Evolutionary conservation across 352 stramenopile species (phyloP).

Genomic region (Bremia lactucae): DNA sequence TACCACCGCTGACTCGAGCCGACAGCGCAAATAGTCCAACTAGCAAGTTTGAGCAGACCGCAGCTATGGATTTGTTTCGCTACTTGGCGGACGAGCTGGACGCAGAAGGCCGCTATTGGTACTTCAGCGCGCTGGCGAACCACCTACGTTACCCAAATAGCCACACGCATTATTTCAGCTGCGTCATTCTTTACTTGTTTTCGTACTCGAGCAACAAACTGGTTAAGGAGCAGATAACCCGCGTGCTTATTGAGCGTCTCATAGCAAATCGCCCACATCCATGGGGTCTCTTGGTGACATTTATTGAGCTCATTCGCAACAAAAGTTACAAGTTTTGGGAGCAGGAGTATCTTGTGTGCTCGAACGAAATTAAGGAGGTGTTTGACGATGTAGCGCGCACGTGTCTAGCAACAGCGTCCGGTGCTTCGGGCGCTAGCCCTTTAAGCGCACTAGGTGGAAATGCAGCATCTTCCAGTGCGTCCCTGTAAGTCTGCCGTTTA

Average conservation of each 20-base stretch:
- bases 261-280: slow-evolving; percentile 98
- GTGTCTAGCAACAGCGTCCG: slow-evolving; percentile 71
- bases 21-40: slow-evolving; percentile 32
- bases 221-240: slow-evolving; percentile 97
- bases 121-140: slow-evolving; percentile 97
- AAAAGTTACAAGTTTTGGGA: slow-evolving; percentile 99
- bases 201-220: slow-evolving; percentile 93
- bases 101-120: slow-evolving; percentile 93
- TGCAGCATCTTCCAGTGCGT: slow-evolving; percentile 11
- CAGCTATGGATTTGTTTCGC: slow-evolving; percentile 91
- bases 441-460: slow-evolving; percentile 20
- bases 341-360: slow-evolving; percentile 97
- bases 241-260: slow-evolving; percentile 97
- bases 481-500: too few relatives aligned
- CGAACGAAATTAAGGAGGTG: slow-evolving; percentile 97
- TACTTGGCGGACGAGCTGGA: slow-evolving; percentile 94
- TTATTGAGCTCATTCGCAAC: slow-evolving; percentile 99
- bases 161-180: slow-evolving; percentile 99
- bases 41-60: slow-evolving; percentile 78
- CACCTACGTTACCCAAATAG: slow-evolving; percentile 98
- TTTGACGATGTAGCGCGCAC: slow-evolving; percentile 96
- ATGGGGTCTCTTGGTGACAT: slow-evolving; percentile 97
- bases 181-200: slow-evolving; percentile 98
- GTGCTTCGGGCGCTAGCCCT: slow-evolving; percentile 20
- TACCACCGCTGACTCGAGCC: slow-evolving; percentile 9